Percentiles rank a stretch among this genome's conserved stretches.
Evolutionary conservation across 2,329 filamentous ascomycete species (phyloP).

Genomic region (Ceratocystis alfenasii): DNA sequence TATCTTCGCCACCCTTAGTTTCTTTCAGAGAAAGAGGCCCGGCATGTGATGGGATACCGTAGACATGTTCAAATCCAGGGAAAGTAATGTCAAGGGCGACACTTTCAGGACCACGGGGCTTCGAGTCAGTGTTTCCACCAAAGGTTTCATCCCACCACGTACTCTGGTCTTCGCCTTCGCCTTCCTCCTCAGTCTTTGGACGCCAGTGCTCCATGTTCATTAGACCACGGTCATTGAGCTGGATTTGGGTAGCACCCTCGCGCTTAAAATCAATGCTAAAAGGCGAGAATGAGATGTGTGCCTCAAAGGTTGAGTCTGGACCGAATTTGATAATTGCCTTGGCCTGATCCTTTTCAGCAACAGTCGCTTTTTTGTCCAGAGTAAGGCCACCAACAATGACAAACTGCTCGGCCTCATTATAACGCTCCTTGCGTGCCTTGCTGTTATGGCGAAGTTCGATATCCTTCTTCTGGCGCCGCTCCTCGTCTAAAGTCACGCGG

Average conservation of each 20-base stretch:
- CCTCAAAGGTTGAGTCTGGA: slow-evolving; percentile 61
- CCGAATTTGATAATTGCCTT: slow-evolving; percentile 73
- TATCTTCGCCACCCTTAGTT: slow-evolving; percentile 76
- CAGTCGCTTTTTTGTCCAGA: slow-evolving; percentile 57
- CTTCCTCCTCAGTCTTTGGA: slow-evolving; percentile 59
- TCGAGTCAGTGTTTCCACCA: slow-evolving; percentile 86
- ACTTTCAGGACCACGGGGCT: slow-evolving; percentile 90
- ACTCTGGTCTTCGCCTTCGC: slow-evolving; percentile 51
- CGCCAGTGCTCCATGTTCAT: slow-evolving; percentile 96
- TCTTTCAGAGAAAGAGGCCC: slow-evolving; percentile 79
- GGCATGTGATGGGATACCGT: slow-evolving; percentile 86
- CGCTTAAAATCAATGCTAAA: slow-evolving; percentile 79
- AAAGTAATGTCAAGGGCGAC: slow-evolving; percentile 86
- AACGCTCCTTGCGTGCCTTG: slow-evolving; percentile 76
- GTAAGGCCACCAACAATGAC: slow-evolving; percentile 70
- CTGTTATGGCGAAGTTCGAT: slow-evolving; percentile 81
- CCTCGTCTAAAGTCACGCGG: slow-evolving; percentile 80
- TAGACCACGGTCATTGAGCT: slow-evolving; percentile 78
- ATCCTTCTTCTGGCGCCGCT: slow-evolving; percentile 75
- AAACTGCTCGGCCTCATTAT: slow-evolving; percentile 84
- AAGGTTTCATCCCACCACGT: slow-evolving; percentile 98
- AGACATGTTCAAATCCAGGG: slow-evolving; percentile 82
- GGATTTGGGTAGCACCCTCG: slow-evolving; percentile 69
- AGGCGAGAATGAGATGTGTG: slow-evolving; percentile 69
- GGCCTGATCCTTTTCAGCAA: slow-evolving; percentile 52